These are phyloP conservation scores for Phytophthora sp. DNA, from an alignment of 352 stramenopile species.

Conservation along the genomic window DNA sequence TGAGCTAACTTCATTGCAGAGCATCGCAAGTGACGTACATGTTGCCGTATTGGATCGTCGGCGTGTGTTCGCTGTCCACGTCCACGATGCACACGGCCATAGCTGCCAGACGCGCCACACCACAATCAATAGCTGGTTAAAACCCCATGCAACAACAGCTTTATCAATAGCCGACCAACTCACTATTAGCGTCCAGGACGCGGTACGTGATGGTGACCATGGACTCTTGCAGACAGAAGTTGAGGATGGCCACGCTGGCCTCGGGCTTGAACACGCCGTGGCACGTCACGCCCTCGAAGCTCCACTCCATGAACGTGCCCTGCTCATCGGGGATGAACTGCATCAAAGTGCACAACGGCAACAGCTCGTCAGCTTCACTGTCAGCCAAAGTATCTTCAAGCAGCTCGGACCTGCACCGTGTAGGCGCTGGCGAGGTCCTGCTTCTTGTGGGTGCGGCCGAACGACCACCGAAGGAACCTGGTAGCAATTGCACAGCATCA, in stretches of 20 bases:
- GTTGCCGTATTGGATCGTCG: slow-evolving; percentile 84
- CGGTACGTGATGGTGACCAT: slow-evolving; percentile 90
- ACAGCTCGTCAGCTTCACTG: not conserved
- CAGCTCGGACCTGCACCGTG: slow-evolving; percentile 65
- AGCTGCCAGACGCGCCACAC: slow-evolving; percentile 40
- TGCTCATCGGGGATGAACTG: slow-evolving; percentile 84
- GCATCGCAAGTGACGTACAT: slow-evolving; percentile 59
- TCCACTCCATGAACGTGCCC: slow-evolving; percentile 88
- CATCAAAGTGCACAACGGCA: slow-evolving; percentile 8
- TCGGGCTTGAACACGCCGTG: slow-evolving; percentile 85
- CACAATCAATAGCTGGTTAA: not conserved
- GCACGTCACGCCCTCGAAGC: slow-evolving; percentile 84
- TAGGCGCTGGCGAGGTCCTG: slow-evolving; percentile 79
- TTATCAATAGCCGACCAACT: slow-evolving; percentile 6
- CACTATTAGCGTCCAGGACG: slow-evolving; percentile 80
- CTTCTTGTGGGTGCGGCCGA: slow-evolving; percentile 71
- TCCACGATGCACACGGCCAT: slow-evolving; percentile 88
- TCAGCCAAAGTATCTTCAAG: not conserved
- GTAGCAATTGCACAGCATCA: not conserved
- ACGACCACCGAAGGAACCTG: slow-evolving; percentile 85
- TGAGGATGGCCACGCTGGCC: slow-evolving; percentile 81
- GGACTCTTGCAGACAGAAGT: slow-evolving; percentile 82
- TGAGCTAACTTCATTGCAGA: not conserved
- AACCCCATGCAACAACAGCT: not conserved
- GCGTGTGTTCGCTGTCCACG: slow-evolving; percentile 83